phyloP scores from a whole-genome alignment of 257 asterid genomes.

The Petunia axillaris region DNA sequence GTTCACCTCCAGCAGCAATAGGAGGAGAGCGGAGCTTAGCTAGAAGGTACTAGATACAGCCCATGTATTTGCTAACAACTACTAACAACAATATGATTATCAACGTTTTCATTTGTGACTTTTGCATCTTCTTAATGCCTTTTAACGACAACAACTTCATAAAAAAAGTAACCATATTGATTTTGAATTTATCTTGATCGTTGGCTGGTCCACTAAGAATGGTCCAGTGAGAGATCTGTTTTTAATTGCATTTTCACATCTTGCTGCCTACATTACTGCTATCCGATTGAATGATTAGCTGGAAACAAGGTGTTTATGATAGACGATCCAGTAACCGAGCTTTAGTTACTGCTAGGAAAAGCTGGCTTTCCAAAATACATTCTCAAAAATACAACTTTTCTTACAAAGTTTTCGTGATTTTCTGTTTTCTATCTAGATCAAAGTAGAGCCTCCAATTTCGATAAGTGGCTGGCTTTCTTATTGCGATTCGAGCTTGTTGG shows the following conservation, averaged over 20 bases:
- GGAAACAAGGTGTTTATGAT: background rate
- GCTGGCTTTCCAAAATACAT: background rate
- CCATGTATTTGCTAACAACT: background rate
- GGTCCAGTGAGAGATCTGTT: too few species aligned
- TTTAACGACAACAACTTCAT: too few species aligned
- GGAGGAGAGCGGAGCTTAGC: slow-evolving; percentile 40
- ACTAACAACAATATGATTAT: too few species aligned
- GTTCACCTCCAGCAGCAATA: slow-evolving; percentile 39
- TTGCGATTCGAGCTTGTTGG: background rate
- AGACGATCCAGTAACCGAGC: slow-evolving; percentile 1
- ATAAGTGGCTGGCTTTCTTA: background rate
- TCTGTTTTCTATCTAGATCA: slow-evolving; percentile 18
- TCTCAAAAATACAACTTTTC: background rate
- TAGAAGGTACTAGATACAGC: slow-evolving; percentile 43
- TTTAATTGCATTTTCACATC: background rate
- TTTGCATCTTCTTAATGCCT: too few species aligned
- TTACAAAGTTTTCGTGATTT: background rate
- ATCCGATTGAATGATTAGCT: background rate
- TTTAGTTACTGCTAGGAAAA: background rate
- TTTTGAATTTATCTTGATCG: background rate
- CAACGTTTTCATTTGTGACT: too few species aligned
- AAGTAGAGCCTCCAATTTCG: background rate
- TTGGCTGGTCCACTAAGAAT: background rate
- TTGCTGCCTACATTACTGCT: background rate
- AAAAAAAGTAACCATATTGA: background rate